These are phyloP conservation scores for Cephaloascus fragrans DNA, from an alignment of 805 yeast genomes.

Conservation along the genomic window DNA sequence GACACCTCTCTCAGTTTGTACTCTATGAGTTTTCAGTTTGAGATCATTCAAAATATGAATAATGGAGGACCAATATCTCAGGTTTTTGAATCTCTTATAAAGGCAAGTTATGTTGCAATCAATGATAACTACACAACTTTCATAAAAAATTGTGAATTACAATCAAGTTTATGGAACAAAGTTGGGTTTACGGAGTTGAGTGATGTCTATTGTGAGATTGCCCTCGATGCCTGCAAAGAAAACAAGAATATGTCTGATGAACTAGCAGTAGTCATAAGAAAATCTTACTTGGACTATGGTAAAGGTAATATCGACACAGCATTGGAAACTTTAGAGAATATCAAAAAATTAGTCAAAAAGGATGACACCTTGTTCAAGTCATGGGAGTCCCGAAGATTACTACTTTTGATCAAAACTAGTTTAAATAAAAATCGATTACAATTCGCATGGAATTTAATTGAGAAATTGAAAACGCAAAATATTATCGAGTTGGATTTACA, in stretches of 20 bases:
- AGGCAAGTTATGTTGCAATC: conserved; percentile 45
- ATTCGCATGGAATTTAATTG: conserved; percentile 23
- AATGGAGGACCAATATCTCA: conserved; percentile 37
- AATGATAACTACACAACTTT: conserved; percentile 34
- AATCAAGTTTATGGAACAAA: conserved; percentile 39
- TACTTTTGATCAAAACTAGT: conserved; percentile 23
- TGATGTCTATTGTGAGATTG: conserved; percentile 36
- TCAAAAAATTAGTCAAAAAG: conserved; percentile 11
- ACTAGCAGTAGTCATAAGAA: conserved; percentile 26
- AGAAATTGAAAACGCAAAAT: conserved; percentile 16
- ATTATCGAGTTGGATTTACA: conserved; percentile 18
- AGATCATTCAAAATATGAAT: conserved; percentile 43
- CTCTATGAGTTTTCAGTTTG: conserved; percentile 59
- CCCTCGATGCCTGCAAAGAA: conserved; percentile 25
- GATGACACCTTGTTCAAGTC: conserved; percentile 31
- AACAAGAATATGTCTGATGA: conserved; percentile 27
- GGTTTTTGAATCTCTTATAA: conserved; percentile 46
- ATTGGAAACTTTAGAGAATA: conserved; percentile 21
- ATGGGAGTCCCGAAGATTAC: conserved; percentile 27
- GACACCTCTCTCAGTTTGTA: conserved; percentile 36
- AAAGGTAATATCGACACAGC: conserved; percentile 32
- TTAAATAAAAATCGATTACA: conserved; percentile 27
- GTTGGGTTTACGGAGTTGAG: conserved; percentile 40
- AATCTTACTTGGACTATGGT: conserved; percentile 22
- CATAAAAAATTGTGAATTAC: conserved; percentile 34